Conservation (phyloP, 177 flowering plant genomes). For the Telopea speciosissima region DNA sequence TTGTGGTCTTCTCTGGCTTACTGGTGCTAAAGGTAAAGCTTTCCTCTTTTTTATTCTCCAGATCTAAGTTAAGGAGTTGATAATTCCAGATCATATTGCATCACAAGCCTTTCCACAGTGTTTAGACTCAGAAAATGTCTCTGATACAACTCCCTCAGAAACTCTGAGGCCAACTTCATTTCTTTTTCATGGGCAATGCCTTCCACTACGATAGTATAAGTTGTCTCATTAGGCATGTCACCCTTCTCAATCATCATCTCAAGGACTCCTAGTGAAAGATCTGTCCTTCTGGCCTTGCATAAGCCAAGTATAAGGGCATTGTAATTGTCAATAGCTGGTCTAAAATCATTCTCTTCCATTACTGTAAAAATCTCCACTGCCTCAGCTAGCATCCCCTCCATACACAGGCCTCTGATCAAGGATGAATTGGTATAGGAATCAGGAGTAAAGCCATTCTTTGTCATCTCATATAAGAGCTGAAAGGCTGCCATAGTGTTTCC, state of each 20-base stretch:
- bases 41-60: not conserved
- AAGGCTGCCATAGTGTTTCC: conserved; percentile 77
- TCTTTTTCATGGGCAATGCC: conserved; percentile 72
- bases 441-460: conserved; percentile 57
- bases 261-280: conserved; percentile 49
- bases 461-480: conserved; percentile 73
- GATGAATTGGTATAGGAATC: conserved; percentile 70
- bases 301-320: conserved; percentile 76
- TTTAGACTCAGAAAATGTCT: conserved; percentile 39
- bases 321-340: conserved; percentile 53
- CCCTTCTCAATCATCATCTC: conserved; percentile 64
- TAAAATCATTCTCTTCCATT: conserved; percentile 54
- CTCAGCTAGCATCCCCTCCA: conserved; percentile 74
- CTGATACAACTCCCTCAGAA: conserved; percentile 49
- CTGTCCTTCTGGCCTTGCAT: conserved; percentile 57
- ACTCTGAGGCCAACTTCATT: conserved; percentile 49
- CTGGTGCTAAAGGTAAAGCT: not conserved
- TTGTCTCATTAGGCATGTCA: conserved; percentile 61
- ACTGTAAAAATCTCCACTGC: conserved; percentile 49
- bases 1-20: not conserved
- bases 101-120: conserved; percentile 65
- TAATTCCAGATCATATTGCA: conserved; percentile 67
- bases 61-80: not conserved
- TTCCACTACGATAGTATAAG: conserved; percentile 77
- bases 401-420: conserved; percentile 72